Percentiles rank a stretch among this genome's conserved stretches.
Evolutionary conservation across 176 grass and related monocot genomes (phyloP).

Genomic region (Bolboschoenus planiculmis): DNA sequence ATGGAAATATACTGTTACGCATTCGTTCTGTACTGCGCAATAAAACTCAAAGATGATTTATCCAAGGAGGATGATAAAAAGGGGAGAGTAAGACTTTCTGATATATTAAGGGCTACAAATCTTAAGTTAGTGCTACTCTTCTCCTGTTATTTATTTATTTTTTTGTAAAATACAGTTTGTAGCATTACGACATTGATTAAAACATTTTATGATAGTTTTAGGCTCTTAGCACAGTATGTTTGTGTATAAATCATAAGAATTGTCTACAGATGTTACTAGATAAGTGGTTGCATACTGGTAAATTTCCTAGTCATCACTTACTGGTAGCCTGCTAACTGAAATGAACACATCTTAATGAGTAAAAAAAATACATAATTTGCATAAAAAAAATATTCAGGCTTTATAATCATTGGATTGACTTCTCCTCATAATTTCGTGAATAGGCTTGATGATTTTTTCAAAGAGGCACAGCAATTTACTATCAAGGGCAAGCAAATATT

Average conservation of each 20-base stretch:
- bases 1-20: constrained; percentile 52
- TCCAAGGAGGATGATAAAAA: constrained; percentile 31
- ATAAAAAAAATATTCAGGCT: not conserved
- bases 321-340: not conserved
- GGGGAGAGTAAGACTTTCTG: constrained; percentile 34
- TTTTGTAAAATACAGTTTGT: not conserved
- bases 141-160: not conserved
- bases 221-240: not conserved
- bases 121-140: constrained; percentile 44
- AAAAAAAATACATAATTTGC: not conserved
- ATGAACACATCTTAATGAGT: not conserved
- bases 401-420: not conserved
- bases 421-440: constrained; percentile 20
- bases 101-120: constrained; percentile 54
- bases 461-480: constrained; percentile 53
- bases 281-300: not conserved
- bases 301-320: not conserved
- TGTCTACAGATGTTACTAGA: not conserved
- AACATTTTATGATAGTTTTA: not conserved
- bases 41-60: constrained; percentile 38
- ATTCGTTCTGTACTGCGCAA: constrained; percentile 60
- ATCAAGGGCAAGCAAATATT: constrained; percentile 42
- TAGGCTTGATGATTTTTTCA: constrained; percentile 66
- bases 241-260: not conserved
- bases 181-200: not conserved